Evolutionary conservation across 257 asterid species (phyloP), one percentile per base, ranked within the genome.

Genomic region (Rauvolfia tetraphylla): DNA sequence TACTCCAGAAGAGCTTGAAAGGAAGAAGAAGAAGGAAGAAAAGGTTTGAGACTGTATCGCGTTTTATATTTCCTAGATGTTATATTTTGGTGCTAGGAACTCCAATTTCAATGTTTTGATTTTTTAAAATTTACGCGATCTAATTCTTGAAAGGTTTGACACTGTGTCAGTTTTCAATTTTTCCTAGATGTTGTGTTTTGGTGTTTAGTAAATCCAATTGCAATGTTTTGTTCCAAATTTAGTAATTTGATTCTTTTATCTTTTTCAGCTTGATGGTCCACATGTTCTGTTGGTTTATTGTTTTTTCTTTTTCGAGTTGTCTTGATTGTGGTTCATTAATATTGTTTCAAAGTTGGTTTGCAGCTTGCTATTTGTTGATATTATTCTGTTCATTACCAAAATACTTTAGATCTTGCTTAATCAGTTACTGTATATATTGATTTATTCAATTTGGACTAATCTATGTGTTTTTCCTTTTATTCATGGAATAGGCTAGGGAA

Each of bases 21-120:
- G 87, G 92, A 93, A 95, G 89, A 90, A 86, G 96, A 95, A 90
- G 89, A 95, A 90, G 75, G 98, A 95, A 69, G 99, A 92, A 71
- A 95, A 95, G 96, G 99, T 95, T 63, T 49, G 72, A 29, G 51
- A 66, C 66, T 63, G 27, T 36, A 3, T 9, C 14, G 5, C 10
- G 9, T 22, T 62, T 36, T 46, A 6, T 31, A 5, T 44, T 53
- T 53, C 27, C 59, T 22, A 11, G 27, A 41, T 69, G 3, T 23
- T n/a, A 12, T 7, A 4, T 68, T 14, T n/a, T 20, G 23, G 8
- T 25, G 23, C 12, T 49, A 15, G 10, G 25, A 53, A 5, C 25
- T 14, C 49, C 2, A 44, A 49, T 2, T 53, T 4, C 27, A 53
- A 22, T 53, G n/a, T 18, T 1, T 53, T 14, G 1, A 22, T 53